Evolutionary conservation across 768 basidiomycete genomes (phyloP).

Genomic region (Mycena kentingensis): DNA sequence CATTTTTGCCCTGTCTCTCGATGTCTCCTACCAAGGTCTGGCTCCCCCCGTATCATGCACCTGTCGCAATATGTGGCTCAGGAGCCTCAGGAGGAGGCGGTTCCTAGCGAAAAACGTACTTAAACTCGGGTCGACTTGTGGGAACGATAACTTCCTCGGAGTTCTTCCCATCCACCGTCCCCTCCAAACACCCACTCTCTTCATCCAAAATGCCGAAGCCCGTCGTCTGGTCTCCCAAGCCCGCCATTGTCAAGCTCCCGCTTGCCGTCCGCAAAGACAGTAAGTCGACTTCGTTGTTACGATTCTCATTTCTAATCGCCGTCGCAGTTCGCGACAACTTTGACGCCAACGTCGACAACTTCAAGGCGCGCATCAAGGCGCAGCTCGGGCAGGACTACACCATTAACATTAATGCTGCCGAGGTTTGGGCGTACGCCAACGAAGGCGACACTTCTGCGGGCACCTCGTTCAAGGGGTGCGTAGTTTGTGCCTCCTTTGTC

Average conservation of each 20-base stretch:
- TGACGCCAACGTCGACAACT: constrained; percentile 37
- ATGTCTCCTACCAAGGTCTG: background rate
- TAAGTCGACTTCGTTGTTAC: constrained; percentile 23
- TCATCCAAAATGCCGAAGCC: constrained; percentile 19
- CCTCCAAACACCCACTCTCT: background rate
- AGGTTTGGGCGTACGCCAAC: constrained; percentile 38
- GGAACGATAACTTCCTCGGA: background rate
- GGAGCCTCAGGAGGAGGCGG: background rate
- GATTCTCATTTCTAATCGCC: background rate
- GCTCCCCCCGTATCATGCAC: background rate
- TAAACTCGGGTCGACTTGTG: background rate
- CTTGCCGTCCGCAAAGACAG: constrained; percentile 40
- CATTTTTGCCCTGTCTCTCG: background rate
- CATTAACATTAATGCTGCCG: constrained; percentile 38
- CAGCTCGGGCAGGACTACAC: constrained; percentile 31
- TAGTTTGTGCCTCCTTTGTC: background rate
- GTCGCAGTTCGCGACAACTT: constrained; percentile 41
- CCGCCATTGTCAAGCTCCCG: constrained; percentile 38
- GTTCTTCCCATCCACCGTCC: background rate
- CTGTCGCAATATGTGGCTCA: background rate
- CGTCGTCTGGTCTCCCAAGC: constrained; percentile 32
- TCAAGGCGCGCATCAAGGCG: constrained; percentile 34
- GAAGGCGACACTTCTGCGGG: constrained; percentile 28
- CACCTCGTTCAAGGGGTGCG: constrained; percentile 29
- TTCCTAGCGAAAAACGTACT: background rate